Percentiles rank a stretch among this genome's conserved stretches.
These are phyloP conservation scores for Aspergillus sclerotiicarbonarius DNA, from an alignment of 495 filamentous ascomycete species.

Conservation along the genomic window DNA sequence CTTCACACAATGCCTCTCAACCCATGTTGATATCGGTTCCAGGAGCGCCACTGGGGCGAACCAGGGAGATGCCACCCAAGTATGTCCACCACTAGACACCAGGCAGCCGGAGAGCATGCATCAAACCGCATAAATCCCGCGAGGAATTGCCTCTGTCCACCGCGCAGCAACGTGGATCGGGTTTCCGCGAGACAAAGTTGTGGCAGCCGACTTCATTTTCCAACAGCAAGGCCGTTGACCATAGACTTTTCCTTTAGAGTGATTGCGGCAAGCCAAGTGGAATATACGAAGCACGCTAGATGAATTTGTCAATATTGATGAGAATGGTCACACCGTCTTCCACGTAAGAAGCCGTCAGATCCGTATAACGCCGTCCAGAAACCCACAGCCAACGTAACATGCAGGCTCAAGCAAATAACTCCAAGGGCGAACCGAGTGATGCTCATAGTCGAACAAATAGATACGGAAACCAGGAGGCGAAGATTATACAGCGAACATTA, in stretches of 20 bases:
- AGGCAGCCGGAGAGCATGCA: neutral
- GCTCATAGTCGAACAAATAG: conserved; percentile 35
- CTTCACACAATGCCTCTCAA: neutral
- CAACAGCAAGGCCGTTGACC: neutral
- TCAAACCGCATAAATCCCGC: neutral
- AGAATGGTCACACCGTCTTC: conserved; percentile 39
- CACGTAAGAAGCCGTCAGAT: conserved; percentile 42
- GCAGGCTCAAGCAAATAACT: conserved; percentile 41
- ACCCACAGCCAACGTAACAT: conserved; percentile 36
- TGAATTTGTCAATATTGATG: conserved; percentile 45
- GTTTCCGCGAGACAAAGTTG: neutral
- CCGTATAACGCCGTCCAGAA: conserved; percentile 47
- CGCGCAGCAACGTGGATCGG: neutral
- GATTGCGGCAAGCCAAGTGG: conserved; percentile 27
- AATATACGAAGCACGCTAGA: conserved; percentile 43
- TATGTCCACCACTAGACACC: neutral
- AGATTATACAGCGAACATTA: conserved; percentile 35
- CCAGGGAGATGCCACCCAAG: neutral
- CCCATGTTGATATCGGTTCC: neutral
- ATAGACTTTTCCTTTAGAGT: conserved; percentile 17
- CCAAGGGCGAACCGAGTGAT: conserved; percentile 37
- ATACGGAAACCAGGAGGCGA: conserved; percentile 33
- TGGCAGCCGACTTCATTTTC: neutral
- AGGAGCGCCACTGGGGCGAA: neutral
- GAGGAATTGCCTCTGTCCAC: neutral